Evolutionary conservation across 2,329 filamentous ascomycete species (phyloP).

Genomic region (Emergomyces orientalis): DNA sequence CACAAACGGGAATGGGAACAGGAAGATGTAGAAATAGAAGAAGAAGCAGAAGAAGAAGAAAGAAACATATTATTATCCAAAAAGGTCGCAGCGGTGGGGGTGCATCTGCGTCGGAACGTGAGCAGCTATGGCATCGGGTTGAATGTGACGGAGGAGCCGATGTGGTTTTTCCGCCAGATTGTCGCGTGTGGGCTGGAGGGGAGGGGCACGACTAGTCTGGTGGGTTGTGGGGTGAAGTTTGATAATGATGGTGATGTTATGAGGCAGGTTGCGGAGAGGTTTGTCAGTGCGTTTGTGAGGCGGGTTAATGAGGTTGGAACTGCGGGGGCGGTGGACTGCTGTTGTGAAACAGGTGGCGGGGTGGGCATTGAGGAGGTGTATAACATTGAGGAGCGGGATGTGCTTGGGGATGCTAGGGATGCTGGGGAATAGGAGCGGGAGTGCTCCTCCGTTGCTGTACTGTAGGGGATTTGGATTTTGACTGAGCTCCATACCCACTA

Average conservation of each 20-base stretch:
- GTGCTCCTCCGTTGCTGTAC: background rate
- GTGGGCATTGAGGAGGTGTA: constrained; percentile 35
- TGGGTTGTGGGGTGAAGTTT: constrained; percentile 38
- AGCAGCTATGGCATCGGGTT: constrained; percentile 77
- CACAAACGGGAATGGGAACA: constrained; percentile 7
- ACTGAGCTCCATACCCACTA: background rate
- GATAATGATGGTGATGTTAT: constrained; percentile 37
- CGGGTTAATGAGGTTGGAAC: constrained; percentile 24
- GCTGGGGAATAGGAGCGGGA: background rate
- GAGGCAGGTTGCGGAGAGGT: constrained; percentile 32
- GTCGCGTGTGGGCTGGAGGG: constrained; percentile 82
- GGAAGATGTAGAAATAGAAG: constrained; percentile 18
- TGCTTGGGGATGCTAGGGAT: constrained; percentile 13
- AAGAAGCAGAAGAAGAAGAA: constrained; percentile 21
- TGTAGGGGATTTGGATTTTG: background rate
- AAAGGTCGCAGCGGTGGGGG: constrained; percentile 85
- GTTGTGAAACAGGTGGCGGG: constrained; percentile 24
- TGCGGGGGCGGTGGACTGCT: background rate
- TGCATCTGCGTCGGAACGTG: constrained; percentile 79
- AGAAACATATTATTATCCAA: constrained; percentile 26
- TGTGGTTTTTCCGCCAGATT: constrained; percentile 61
- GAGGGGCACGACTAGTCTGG: constrained; percentile 67
- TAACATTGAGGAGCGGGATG: constrained; percentile 28
- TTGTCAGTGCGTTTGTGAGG: constrained; percentile 33
- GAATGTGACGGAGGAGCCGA: constrained; percentile 46